These are phyloP conservation scores for Suillus decipiens DNA, from an alignment of 768 basidiomycete genomes.

Conservation along the genomic window DNA sequence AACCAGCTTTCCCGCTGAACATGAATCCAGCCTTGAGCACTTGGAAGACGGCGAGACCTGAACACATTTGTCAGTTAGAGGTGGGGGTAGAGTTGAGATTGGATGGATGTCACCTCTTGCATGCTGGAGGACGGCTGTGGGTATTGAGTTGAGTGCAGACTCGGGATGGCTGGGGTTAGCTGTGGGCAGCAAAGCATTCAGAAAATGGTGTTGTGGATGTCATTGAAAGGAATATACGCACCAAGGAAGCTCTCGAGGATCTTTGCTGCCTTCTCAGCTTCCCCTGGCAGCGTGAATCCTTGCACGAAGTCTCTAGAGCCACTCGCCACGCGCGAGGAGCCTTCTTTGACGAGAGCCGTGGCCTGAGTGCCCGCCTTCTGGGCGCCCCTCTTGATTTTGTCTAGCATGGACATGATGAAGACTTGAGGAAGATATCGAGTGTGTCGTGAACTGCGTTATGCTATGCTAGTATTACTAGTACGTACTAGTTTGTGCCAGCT, in stretches of 20 bases:
- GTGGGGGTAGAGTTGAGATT: conserved; percentile 5
- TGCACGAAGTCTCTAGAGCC: conserved; percentile 81
- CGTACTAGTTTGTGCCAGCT: not conserved
- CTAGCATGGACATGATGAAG: conserved; percentile 57
- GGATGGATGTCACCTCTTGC: conserved; percentile 67
- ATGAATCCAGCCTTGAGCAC: conserved; percentile 93
- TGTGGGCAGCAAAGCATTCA: conserved; percentile 31
- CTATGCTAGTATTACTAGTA: not conserved
- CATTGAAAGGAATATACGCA: conserved; percentile 32
- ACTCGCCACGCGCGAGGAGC: conserved; percentile 66
- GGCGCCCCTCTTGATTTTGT: conserved; percentile 80
- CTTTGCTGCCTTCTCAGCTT: conserved; percentile 92
- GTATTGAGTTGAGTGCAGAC: conserved; percentile 91
- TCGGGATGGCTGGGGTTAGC: conserved; percentile 87
- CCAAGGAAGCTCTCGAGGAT: conserved; percentile 92
- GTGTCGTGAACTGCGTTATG: not conserved
- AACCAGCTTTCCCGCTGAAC: conserved; percentile 93
- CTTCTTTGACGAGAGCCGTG: conserved; percentile 68
- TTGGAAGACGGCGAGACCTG: conserved; percentile 93
- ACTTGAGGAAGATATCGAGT: not conserved
- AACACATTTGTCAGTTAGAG: not conserved
- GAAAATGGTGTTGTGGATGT: conserved; percentile 3
- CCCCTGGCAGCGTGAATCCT: conserved; percentile 86
- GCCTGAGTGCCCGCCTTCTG: conserved; percentile 84
- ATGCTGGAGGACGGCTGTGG: conserved; percentile 86